Conservation (phyloP, 441 rosid genomes). For the Corymbia citriodora region DNA sequence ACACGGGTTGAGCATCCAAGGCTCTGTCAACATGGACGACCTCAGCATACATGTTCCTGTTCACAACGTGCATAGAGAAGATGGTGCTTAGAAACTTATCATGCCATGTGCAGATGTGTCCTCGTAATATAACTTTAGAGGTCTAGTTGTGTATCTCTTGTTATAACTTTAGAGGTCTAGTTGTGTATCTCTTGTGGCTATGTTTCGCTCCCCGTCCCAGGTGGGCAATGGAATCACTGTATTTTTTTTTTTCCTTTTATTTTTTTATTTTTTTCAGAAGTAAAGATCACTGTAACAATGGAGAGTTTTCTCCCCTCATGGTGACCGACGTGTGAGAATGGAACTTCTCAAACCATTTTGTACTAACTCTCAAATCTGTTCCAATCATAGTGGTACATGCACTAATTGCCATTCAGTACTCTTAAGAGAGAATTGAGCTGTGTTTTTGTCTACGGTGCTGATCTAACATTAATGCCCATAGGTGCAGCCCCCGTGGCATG, state of each 20-base stretch:
- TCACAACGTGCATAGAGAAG: neutral
- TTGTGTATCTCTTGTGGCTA: neutral
- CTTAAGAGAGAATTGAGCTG: neutral
- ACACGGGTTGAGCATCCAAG: conserved; percentile 60
- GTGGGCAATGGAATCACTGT: neutral
- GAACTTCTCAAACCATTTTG: neutral
- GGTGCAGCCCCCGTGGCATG: neutral
- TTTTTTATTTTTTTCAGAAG: neutral
- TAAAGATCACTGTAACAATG: neutral
- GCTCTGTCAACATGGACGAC: conserved; percentile 53
- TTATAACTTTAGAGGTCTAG: neutral
- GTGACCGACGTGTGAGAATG: neutral
- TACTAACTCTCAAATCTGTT: neutral
- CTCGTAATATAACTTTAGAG: neutral
- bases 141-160: neutral
- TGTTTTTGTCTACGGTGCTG: neutral
- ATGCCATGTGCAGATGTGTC: neutral
- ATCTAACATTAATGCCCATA: neutral
- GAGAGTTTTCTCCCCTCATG: neutral
- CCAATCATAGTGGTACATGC: neutral
- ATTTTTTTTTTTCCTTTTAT: neutral
- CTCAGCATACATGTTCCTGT: conserved; percentile 44
- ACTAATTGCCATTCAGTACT: neutral
- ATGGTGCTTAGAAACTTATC: neutral
- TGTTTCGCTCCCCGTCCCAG: neutral